Evolutionary conservation across 2,329 filamentous ascomycete genomes (phyloP).

Genomic region (Pseudocercospora ulei): DNA sequence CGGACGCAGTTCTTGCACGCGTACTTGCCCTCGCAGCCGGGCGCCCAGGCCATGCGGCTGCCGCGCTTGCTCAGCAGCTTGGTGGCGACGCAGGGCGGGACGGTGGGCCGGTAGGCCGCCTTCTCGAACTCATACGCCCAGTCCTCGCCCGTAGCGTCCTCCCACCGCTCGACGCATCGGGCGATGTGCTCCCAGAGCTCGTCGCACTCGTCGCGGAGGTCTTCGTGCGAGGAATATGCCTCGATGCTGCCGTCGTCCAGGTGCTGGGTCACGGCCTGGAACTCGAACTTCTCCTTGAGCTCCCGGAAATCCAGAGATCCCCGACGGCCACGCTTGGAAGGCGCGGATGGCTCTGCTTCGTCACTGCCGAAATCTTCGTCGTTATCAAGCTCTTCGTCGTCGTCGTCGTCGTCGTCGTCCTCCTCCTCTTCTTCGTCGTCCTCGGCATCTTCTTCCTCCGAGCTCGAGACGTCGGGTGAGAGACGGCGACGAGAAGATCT

Average conservation of each 20-base stretch:
- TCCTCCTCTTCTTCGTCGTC: conserved; percentile 5
- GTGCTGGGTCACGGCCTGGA: conserved; percentile 20
- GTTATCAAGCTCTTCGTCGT: conserved; percentile 6
- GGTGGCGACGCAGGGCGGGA: conserved; percentile 21
- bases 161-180: conserved; percentile 20
- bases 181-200: conserved; percentile 24
- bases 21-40: conserved; percentile 22
- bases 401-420: neutral
- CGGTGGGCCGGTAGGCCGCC: conserved; percentile 8
- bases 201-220: conserved; percentile 13
- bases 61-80: conserved; percentile 19
- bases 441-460: neutral
- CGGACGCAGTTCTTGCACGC: conserved; percentile 26
- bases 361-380: conserved; percentile 8
- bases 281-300: conserved; percentile 19
- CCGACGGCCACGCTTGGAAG: neutral
- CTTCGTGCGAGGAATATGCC: conserved; percentile 14
- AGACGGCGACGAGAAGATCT: neutral
- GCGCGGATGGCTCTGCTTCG: neutral
- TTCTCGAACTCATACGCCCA: conserved; percentile 25
- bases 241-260: conserved; percentile 14
- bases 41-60: conserved; percentile 21
- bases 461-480: neutral
- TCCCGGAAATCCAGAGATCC: neutral
- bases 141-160: conserved; percentile 19